phyloP scores from a whole-genome alignment of 208 protist species.

The Wallacemonas sp. region DNA sequence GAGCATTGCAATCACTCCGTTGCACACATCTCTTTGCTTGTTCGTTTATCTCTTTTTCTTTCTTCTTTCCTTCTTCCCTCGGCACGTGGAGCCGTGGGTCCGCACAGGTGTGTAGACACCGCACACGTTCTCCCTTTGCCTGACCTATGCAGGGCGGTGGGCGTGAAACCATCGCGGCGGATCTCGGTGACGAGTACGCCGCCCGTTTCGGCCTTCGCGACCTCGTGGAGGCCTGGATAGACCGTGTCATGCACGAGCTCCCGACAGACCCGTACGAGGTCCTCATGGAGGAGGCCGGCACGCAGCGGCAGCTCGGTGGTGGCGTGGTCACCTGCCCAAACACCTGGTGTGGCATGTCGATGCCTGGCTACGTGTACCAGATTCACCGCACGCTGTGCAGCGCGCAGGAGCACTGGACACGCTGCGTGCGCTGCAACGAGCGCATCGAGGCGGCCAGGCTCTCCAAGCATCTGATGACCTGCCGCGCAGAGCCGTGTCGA shows the following conservation, averaged over 20 bases:
- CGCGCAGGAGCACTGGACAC: conserved; percentile 54
- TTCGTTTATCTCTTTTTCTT: too few species aligned
- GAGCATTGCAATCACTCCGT: too few species aligned
- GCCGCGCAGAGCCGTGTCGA: conserved; percentile 54
- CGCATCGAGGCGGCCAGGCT: conserved; percentile 62
- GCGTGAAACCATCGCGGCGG: conserved; percentile 3
- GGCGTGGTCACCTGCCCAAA: conserved; percentile 80
- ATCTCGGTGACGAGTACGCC: conserved; percentile 48
- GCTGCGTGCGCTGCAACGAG: conserved; percentile 68
- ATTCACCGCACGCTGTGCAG: conserved; percentile 49
- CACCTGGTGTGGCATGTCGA: conserved; percentile 75
- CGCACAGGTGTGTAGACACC: too few species aligned
- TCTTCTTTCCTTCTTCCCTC: too few species aligned
- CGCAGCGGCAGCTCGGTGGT: conserved; percentile 48
- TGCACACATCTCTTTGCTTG: too few species aligned
- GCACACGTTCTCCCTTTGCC: not conserved
- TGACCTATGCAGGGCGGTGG: conserved; percentile 6
- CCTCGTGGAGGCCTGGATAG: conserved; percentile 71
- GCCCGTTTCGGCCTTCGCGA: conserved; percentile 63
- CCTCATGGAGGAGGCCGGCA: conserved; percentile 54
- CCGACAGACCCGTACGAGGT: conserved; percentile 69
- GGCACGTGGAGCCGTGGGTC: too few species aligned
- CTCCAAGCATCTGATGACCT: conserved; percentile 59
- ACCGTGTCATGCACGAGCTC: conserved; percentile 33
- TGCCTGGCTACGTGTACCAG: conserved; percentile 49